Base-by-base conservation (phyloP, 139 green algal genomes). In the Chlamydomonas sphaeroides region DNA sequence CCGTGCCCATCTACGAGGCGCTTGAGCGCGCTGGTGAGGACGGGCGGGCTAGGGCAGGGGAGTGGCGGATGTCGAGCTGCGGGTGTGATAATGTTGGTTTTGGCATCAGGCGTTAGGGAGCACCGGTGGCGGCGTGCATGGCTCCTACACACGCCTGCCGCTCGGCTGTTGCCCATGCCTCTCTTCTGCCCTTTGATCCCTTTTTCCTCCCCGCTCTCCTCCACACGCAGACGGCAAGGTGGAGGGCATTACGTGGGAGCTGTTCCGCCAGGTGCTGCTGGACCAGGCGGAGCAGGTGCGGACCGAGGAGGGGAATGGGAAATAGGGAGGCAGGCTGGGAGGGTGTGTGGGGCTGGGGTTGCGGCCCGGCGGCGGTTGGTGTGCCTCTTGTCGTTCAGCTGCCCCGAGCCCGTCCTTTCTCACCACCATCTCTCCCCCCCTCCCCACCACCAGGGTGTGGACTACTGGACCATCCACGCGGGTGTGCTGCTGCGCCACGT, bases 391-490 rank as follows among this genome's bases (percentile, higher is more conserved):
- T 28, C 35, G 26, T 33, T 8, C 41, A 21, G 33, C 30, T 17
- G 21, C 39, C 67, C 25, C 42, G 39, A 1, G 39, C 38, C 28
- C 38, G 21, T 39, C 45, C 68, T 41, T 41, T 32, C 56, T 20
- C 21, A 30, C 53, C 53, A 10, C 15, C 53, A 14, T 10, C 23
- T 62, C 21, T 28, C 68, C 20, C 2, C 2, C 70, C 70, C 25
- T 6, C 36, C 28, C 25, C 41, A 11, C 42, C 28, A n/a, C 21
- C 92, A 98, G 91, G 96, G 96, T 41, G 96, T 99, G 20, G 96
- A 99, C 88, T 99, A 99, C 91, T 99, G 93, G 80, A 99, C 96
- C 68, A 99, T 99, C 86, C 96, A 99, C 83, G 96, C 96, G 5
- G 96, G 95, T 38, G 96, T 99, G 65, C 90, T 98, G 78, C 91